A percentile compares a stretch with the other conserved stretches of the same genome.
These are phyloP conservation scores for Hericium rajendrae DNA, from an alignment of 768 basidiomycete genomes.

Conservation along the genomic window DNA sequence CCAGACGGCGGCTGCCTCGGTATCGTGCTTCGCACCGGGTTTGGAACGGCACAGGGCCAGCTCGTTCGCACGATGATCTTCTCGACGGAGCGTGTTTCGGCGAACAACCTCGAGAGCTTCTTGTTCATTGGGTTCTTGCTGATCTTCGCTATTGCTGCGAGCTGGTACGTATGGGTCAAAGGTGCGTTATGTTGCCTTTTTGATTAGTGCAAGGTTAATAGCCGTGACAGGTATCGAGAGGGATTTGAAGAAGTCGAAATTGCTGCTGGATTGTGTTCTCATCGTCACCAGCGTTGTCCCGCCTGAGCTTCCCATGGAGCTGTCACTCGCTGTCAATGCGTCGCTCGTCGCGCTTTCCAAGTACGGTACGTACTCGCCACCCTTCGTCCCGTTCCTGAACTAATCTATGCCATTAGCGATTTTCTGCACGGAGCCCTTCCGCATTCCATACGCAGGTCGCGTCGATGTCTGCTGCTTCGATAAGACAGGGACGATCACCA, in stretches of 20 bases:
- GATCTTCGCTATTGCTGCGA: slow-evolving; percentile 95
- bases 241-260: slow-evolving; percentile 87
- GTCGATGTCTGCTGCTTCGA: slow-evolving; percentile 99
- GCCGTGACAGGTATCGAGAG: slow-evolving; percentile 67
- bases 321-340: slow-evolving; percentile 92
- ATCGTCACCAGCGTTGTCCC: slow-evolving; percentile 98
- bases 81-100: slow-evolving; percentile 91
- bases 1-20: slow-evolving; percentile 92
- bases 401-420: slow-evolving; percentile 52
- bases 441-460: slow-evolving; percentile 90
- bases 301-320: slow-evolving; percentile 96
- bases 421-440: slow-evolving; percentile 98
- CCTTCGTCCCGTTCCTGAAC: too few species aligned
- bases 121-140: slow-evolving; percentile 96
- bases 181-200: slow-evolving; percentile 34
- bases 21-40: slow-evolving; percentile 88
- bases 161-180: slow-evolving; percentile 97
- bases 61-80: slow-evolving; percentile 99
- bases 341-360: slow-evolving; percentile 90
- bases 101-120: slow-evolving; percentile 93
- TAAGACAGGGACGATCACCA: slow-evolving; percentile 98
- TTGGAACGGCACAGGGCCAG: slow-evolving; percentile 95
- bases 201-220: background rate
- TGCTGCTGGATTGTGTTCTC: slow-evolving; percentile 89
- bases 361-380: slow-evolving; percentile 47